Evolutionary conservation across 2,329 filamentous ascomycete species (phyloP).

Genomic region (Stachybotrys chartarum): DNA sequence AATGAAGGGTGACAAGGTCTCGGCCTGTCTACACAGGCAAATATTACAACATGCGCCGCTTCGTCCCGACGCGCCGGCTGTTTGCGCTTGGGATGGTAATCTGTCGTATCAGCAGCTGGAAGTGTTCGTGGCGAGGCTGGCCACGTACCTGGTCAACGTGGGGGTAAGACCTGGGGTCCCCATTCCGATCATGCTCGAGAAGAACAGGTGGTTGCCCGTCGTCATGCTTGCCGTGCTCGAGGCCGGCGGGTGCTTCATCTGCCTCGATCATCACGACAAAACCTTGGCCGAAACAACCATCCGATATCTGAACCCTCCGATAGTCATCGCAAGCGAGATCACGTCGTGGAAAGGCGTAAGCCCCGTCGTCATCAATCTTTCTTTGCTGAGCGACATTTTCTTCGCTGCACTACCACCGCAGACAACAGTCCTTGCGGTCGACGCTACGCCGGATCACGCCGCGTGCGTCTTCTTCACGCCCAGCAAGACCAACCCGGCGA

Average conservation of each 20-base stretch:
- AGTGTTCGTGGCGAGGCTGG: constrained; percentile 28
- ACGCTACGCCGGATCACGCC: constrained; percentile 34
- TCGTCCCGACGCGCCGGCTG: constrained; percentile 30
- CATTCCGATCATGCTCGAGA: constrained; percentile 62
- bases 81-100: constrained; percentile 38
- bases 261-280: constrained; percentile 38
- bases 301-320: constrained; percentile 32
- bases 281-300: constrained; percentile 33
- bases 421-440: constrained; percentile 18
- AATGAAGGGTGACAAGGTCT: constrained; percentile 28
- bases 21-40: constrained; percentile 36
- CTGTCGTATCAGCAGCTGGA: constrained; percentile 34
- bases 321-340: constrained; percentile 37
- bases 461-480: constrained; percentile 58
- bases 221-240: constrained; percentile 64
- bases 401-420: constrained; percentile 26
- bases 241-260: constrained; percentile 42
- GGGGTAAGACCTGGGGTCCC: constrained; percentile 47
- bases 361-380: constrained; percentile 30
- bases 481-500: constrained; percentile 25
- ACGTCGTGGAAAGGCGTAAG: constrained; percentile 30
- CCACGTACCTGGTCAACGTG: constrained; percentile 38
- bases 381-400: constrained; percentile 34
- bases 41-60: constrained; percentile 31
- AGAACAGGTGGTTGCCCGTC: constrained; percentile 61